Conservation (phyloP, 768 basidiomycete genomes). For the Daedaleopsis sinensis region DNA sequence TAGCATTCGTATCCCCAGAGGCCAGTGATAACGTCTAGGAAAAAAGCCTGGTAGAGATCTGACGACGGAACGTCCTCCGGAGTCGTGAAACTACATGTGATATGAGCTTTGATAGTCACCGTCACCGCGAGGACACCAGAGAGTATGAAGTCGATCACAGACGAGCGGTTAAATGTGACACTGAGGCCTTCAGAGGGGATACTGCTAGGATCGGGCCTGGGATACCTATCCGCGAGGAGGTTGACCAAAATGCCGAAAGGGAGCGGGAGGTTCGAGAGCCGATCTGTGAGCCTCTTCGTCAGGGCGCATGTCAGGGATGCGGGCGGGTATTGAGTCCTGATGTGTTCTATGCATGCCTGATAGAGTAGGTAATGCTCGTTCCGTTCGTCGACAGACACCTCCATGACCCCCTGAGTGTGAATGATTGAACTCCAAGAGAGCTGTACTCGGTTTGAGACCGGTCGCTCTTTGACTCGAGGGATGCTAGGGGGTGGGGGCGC, state of each 20-base stretch:
- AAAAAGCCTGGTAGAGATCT: background rate
- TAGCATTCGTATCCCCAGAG: background rate
- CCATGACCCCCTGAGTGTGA: too few relatives aligned
- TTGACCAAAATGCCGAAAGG: background rate
- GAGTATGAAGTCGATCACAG: background rate
- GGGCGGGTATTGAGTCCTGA: background rate
- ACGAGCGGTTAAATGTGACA: background rate
- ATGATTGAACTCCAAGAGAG: too few relatives aligned
- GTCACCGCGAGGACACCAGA: background rate
- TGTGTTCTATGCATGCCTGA: background rate
- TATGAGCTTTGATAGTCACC: background rate
- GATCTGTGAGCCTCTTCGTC: background rate
- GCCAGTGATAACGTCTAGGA: background rate
- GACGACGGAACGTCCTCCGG: background rate
- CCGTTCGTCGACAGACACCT: background rate
- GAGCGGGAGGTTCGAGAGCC: background rate
- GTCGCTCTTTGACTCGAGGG: too few relatives aligned
- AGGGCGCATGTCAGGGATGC: background rate
- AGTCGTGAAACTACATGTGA: background rate
- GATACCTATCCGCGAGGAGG: background rate
- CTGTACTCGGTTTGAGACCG: too few relatives aligned
- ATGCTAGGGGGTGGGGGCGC: too few relatives aligned
- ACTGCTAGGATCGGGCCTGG: background rate
- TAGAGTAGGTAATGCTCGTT: background rate
- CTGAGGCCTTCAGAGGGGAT: background rate